Percentiles rank a stretch among this genome's conserved stretches.
Evolutionary conservation across 2,329 filamentous ascomycete species (phyloP).

Genomic region (Fusarium tricinctum): DNA sequence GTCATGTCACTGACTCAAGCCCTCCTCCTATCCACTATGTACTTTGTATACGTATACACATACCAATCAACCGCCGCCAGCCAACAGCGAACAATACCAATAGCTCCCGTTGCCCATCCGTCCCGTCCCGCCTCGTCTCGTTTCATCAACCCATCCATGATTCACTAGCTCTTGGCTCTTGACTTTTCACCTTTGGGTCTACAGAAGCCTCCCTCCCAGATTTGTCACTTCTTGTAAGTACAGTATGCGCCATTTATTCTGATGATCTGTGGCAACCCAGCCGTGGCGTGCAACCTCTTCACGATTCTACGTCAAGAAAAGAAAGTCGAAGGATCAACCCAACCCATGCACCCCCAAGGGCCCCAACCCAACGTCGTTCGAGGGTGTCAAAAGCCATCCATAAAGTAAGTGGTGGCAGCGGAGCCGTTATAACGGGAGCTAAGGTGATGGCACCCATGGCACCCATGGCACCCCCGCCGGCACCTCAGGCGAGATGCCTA

Average conservation of each 20-base stretch:
- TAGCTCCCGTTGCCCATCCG: conserved; percentile 15
- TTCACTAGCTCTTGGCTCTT: not conserved
- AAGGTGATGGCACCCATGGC: not conserved
- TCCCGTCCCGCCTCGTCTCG: conserved; percentile 31
- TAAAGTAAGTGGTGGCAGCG: not conserved
- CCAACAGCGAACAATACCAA: conserved; percentile 9
- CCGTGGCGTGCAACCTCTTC: conserved; percentile 43
- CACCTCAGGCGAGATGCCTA: conserved; percentile 1
- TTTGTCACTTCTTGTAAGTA: conserved; percentile 13
- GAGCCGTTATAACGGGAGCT: conserved; percentile 34
- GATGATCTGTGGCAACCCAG: conserved; percentile 22
- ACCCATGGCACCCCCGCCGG: not conserved
- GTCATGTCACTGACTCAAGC: conserved; percentile 3
- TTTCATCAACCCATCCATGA: conserved; percentile 31
- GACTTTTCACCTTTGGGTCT: not conserved
- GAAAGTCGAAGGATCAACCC: conserved; percentile 7
- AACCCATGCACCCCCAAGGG: not conserved
- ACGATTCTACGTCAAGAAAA: conserved; percentile 9
- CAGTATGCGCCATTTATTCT: conserved; percentile 39
- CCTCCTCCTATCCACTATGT: conserved; percentile 15
- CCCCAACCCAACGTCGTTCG: conserved; percentile 6
- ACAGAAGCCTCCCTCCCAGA: conserved; percentile 26
- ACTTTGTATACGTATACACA: not conserved
- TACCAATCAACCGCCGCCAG: conserved; percentile 9
- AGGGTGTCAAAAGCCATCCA: conserved; percentile 31